A percentile compares a stretch with the other conserved stretches of the same genome.
phyloP scores from a whole-genome alignment of 148 eudicot genomes.

The Rhododendron henanense region DNA sequence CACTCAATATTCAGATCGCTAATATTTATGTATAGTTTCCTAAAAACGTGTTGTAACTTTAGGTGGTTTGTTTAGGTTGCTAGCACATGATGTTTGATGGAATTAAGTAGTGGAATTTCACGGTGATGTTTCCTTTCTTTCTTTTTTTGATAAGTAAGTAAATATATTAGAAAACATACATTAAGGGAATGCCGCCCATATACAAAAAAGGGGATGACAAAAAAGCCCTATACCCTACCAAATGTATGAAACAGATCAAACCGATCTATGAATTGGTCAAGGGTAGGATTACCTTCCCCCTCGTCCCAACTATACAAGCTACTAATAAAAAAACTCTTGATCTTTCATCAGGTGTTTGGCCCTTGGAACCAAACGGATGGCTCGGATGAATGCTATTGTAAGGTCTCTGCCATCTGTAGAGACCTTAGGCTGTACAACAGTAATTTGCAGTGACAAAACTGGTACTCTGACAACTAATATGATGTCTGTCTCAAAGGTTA shows the following conservation, averaged over 20 bases:
- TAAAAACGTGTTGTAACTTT: background rate
- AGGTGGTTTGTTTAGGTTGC: background rate
- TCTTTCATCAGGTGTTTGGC: conserved; percentile 72
- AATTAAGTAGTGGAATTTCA: background rate
- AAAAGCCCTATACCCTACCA: too few relatives aligned
- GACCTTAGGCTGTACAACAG: conserved; percentile 98
- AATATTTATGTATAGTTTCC: background rate
- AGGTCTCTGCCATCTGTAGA: conserved; percentile 98
- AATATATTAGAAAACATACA: too few relatives aligned
- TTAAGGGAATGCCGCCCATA: too few relatives aligned
- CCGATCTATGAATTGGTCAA: too few relatives aligned
- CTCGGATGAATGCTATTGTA: conserved; percentile 94
- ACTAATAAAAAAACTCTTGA: background rate
- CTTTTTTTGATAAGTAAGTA: too few relatives aligned
- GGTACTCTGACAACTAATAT: conserved; percentile 98
- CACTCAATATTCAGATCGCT: background rate
- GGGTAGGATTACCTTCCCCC: too few relatives aligned
- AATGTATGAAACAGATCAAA: too few relatives aligned
- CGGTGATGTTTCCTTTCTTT: background rate
- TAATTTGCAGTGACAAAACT: conserved; percentile 98
- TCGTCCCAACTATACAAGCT: background rate
- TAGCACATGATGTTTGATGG: background rate
- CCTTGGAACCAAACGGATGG: conserved; percentile 99
- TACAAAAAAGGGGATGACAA: too few relatives aligned
- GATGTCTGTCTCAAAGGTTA: conserved; percentile 99